Base-by-base conservation (phyloP, 1,284 basidiomycete genomes). In the Tilletiaria anomala region DNA sequence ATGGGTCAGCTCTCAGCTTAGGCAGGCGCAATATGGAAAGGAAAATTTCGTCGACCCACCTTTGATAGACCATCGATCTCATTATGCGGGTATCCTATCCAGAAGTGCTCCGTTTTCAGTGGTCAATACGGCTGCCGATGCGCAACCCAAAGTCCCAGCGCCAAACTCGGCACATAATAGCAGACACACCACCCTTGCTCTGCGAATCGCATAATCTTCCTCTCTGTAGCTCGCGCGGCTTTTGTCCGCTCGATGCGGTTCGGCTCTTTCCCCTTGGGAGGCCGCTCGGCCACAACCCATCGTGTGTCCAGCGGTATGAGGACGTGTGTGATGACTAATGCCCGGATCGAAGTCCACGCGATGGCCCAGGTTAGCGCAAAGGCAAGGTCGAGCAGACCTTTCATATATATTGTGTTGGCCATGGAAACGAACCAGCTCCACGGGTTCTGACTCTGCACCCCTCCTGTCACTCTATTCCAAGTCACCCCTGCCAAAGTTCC, bases 171-270 rank as follows among this genome's bases (percentile, higher is more conserved):
- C 26, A 75, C 70, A 65, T 84, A 89, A 70, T 91, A 94, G n/a
- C 35, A 68, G 38, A 81, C 73, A 32, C 78, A 78, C 84, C 87
- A 97, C 39, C 84, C 82, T 70, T 97, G 91, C 69, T 96, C 91
- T 3, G 86, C 84, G 62, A 96, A 96, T 47, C 91, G 74, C 36
- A 82, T 68, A 33, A 86, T 78, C 50, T 77, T 79, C 61, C 82
- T 76, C 42, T 80, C 75, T 23, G 65, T 58, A 33, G 54, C 60
- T 45, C 62, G 66, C 40, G 48, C 46, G 5, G 44, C 40, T 19
- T 52, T 21, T 19, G 35, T 23, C 12, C 32, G 11, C n/a, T n/a
- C n/a, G n/a, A n/a, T n/a, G n/a, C n/a, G n/a, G n/a, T n/a, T n/a
- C n/a, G n/a, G n/a, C n/a, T n/a, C n/a, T n/a, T n/a, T n/a, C n/a